phyloP scores from a whole-genome alignment of 768 basidiomycete species.

The Albatrellus ellisii region DNA sequence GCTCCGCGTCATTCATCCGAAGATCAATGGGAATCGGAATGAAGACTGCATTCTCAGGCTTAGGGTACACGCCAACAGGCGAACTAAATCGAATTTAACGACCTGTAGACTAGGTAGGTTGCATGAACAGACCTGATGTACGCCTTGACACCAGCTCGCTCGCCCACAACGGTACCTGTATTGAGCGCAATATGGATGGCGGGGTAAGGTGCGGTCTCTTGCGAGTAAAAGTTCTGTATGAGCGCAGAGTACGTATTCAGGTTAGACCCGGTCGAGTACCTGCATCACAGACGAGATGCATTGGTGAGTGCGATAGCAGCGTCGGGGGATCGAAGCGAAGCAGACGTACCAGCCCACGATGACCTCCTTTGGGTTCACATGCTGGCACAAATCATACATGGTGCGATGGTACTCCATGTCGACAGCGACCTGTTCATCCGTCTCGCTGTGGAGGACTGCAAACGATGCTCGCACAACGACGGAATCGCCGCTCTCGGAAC shows the following conservation, averaged over 20 bases:
- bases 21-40: constrained; percentile 84
- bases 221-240: constrained; percentile 95
- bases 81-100: constrained; percentile 34
- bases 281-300: constrained; percentile 17
- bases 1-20: constrained; percentile 71
- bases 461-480: constrained; percentile 79
- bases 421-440: constrained; percentile 85
- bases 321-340: no score
- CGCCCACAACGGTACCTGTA: constrained; percentile 56
- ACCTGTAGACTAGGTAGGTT: background rate
- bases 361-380: constrained; percentile 72
- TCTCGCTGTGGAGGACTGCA: constrained; percentile 87
- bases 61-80: constrained; percentile 78
- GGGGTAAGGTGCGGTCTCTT: constrained; percentile 79
- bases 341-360: constrained; percentile 89
- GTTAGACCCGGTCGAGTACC: constrained; percentile 87
- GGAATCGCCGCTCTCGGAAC: constrained; percentile 34
- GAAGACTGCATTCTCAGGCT: constrained; percentile 93
- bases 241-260: constrained; percentile 92
- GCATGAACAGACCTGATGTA: constrained; percentile 55
- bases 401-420: constrained; percentile 94
- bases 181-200: constrained; percentile 88
- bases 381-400: constrained; percentile 85
- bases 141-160: constrained; percentile 67
- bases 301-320: no score